Percentiles rank a stretch among this genome's conserved stretches.
Conservation (phyloP, 257 asterid genomes). For the Solanum bulbocastanum region DNA sequence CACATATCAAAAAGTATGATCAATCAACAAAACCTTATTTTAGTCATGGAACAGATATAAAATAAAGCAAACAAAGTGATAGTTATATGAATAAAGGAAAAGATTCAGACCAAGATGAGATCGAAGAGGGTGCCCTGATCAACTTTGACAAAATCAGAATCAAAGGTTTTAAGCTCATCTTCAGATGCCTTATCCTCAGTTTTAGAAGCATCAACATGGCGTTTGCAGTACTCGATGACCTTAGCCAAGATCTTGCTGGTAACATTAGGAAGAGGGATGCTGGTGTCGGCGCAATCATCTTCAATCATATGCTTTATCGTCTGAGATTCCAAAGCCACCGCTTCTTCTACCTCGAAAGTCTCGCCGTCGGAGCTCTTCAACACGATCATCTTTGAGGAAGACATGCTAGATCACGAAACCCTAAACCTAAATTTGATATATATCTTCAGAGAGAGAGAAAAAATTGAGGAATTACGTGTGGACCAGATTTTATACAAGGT, state of each 20-base stretch:
- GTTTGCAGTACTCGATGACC: neutral
- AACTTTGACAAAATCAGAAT: neutral
- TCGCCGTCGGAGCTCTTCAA: conserved; percentile 32
- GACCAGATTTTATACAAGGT: neutral
- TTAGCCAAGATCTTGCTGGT: neutral
- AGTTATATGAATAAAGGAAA: neutral
- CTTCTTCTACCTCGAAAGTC: conserved; percentile 39
- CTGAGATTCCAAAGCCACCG: conserved; percentile 42
- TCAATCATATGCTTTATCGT: conserved; percentile 47
- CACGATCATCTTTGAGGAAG: neutral
- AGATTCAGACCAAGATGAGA: neutral
- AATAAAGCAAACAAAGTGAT: neutral
- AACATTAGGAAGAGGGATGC: neutral
- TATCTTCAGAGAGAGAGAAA: neutral
- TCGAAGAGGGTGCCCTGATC: neutral
- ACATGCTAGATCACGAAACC: neutral
- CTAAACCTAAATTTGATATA: neutral
- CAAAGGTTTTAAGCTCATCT: neutral
- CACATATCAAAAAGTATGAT: neutral
- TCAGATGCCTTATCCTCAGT: neutral
- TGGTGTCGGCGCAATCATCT: conserved; percentile 30
- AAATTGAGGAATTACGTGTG: neutral
- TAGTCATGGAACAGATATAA: neutral
- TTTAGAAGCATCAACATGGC: neutral
- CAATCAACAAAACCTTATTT: neutral